Evolutionary conservation across 768 basidiomycete genomes (phyloP), one percentile per base, ranked within the genome.

Genomic region (Suillus americanus): DNA sequence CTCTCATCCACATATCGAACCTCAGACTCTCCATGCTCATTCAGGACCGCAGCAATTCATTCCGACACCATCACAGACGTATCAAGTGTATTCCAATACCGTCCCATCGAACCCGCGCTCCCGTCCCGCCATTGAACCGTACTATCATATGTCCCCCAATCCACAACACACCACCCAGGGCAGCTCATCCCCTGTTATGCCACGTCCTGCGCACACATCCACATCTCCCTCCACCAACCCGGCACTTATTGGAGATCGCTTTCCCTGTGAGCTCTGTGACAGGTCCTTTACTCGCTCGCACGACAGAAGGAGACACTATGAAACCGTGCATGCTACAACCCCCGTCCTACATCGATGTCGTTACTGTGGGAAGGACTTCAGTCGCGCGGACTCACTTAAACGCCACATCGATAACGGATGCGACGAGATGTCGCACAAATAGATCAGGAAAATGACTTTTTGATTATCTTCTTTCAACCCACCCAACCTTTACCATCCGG

Each of bases 351-450:
- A 93, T 73, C 83, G 82, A 60, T 93, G 92, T 77, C 83, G 83
- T 33, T 88, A 81, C 73, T 93, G 92, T 76, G 82, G 83, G 69
- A 92, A 92, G 76, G 87, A 87, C 72, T 92, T 92, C 74, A 90
- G 89, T 78, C 86, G 92, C 74, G 83, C 78, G 57, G 90, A 91
- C 78, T 93, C 92, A 64, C 80, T 92, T 68, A 94, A 92, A 77
- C 83, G 92, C 73, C 92, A 94, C 76, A 69, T 89, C 61, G 91
- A 93, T 80, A 91, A 92, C 69, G 91, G 91, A 60, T 91, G 90
- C 78, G 87, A 89, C 73, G 86, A 87, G 73, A 83, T 82, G 66
- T 75, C 69, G 63, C 54, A 62, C 63, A 76, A 73, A 73, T 76
- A 75, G 68, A 69, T 65, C 67, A 37, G 43, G 45, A 48, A 40